Evolutionary conservation across 2,329 filamentous ascomycete species (phyloP).

Genomic region (Pezicula carpinea): DNA sequence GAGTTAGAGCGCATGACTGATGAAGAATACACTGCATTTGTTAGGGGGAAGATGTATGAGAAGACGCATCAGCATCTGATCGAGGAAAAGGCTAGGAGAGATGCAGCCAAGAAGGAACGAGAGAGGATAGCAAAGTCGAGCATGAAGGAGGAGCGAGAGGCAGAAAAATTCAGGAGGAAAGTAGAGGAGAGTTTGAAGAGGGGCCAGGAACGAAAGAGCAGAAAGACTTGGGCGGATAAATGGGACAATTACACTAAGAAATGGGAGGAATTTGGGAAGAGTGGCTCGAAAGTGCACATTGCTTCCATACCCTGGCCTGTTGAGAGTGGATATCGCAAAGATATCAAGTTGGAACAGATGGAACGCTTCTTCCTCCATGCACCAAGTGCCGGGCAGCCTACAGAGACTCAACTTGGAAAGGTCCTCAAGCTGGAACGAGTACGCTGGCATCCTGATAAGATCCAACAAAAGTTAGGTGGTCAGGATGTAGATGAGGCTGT

Average conservation of each 20-base stretch:
- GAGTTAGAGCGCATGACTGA: conserved; percentile 82
- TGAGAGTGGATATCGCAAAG: conserved; percentile 49
- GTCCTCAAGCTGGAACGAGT: conserved; percentile 79
- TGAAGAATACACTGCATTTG: conserved; percentile 84
- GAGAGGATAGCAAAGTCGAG: conserved; percentile 34
- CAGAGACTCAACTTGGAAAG: conserved; percentile 35
- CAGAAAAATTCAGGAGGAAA: conserved; percentile 47
- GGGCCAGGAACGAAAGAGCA: conserved; percentile 54
- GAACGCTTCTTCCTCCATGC: conserved; percentile 56
- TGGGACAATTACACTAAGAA: conserved; percentile 61
- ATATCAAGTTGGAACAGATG: conserved; percentile 52
- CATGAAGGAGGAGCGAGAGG: conserved; percentile 35
- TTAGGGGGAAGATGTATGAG: conserved; percentile 91
- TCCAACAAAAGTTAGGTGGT: conserved; percentile 80
- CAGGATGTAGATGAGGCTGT: conserved; percentile 63
- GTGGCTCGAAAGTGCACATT: conserved; percentile 37
- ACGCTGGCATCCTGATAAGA: conserved; percentile 96
- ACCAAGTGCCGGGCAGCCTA: conserved; percentile 29
- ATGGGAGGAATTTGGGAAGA: conserved; percentile 52
- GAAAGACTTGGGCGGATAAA: conserved; percentile 47
- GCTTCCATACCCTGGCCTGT: conserved; percentile 59
- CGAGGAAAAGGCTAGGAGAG: conserved; percentile 65
- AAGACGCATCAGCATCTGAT: conserved; percentile 80
- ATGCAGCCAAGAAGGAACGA: conserved; percentile 48
- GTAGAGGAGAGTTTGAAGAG: conserved; percentile 66